A percentile compares a stretch with the other conserved stretches of the same genome.
Conservation (phyloP, 2,329 filamentous ascomycete genomes). For the Xylariaceae sp. region DNA sequence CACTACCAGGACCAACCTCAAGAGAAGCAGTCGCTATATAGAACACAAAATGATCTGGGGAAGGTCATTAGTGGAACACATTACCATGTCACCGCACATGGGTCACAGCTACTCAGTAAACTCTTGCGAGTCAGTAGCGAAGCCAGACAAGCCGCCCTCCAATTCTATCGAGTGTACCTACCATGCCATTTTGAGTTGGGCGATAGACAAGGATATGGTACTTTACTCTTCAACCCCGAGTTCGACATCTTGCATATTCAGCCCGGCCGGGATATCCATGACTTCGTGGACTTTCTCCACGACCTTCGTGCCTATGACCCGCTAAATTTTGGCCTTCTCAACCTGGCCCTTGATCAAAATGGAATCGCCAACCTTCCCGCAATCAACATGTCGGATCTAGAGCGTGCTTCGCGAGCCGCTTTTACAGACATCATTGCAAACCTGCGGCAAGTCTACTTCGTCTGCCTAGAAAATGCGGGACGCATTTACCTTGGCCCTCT, state of each 20-base stretch:
- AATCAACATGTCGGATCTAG: background rate
- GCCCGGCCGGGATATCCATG: too few relatives aligned
- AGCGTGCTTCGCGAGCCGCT: background rate
- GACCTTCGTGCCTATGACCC: constrained; percentile 11
- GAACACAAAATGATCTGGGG: background rate
- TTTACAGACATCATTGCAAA: constrained; percentile 7
- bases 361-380: background rate
- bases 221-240: constrained; percentile 19
- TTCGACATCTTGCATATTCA: constrained; percentile 15
- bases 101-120: constrained; percentile 14
- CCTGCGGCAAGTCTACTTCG: constrained; percentile 12
- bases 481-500: constrained; percentile 5
- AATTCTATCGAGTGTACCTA: constrained; percentile 10
- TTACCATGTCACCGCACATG: background rate
- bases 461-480: constrained; percentile 1
- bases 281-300: constrained; percentile 2
- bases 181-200: background rate
- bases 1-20: background rate
- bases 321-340: constrained; percentile 15
- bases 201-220: background rate
- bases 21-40: background rate
- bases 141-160: constrained; percentile 7
- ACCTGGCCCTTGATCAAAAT: constrained; percentile 9
- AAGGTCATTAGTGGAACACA: background rate
- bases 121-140: constrained; percentile 16